phyloP scores from a whole-genome alignment of 805 yeast genomes.

The Komagataella ulmi region DNA sequence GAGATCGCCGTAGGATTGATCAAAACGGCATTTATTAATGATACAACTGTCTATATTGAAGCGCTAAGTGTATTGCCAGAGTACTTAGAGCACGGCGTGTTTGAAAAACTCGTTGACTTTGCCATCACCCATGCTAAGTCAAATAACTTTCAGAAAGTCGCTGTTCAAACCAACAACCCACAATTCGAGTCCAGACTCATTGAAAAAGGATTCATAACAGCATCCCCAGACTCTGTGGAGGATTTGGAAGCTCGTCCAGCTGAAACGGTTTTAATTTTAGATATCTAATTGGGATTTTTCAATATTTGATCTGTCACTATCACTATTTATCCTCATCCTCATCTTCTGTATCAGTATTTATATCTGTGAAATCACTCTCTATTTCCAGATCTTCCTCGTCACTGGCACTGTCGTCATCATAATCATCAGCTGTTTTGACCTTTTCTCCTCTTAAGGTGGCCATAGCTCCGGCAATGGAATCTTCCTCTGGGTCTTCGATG shows the following conservation, averaged over 20 bases:
- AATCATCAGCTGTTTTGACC: constrained; percentile 30
- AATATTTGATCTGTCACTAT: neutral
- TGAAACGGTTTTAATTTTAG: neutral
- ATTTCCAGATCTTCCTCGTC: constrained; percentile 11
- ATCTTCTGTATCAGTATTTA: constrained; percentile 53
- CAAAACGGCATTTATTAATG: constrained; percentile 25
- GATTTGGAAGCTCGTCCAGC: neutral
- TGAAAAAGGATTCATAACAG: neutral
- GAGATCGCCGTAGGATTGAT: constrained; percentile 77
- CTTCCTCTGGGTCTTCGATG: constrained; percentile 64
- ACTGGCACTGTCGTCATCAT: constrained; percentile 16
- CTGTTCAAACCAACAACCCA: neutral
- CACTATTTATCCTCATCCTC: constrained; percentile 15
- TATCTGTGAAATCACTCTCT: constrained; percentile 28
- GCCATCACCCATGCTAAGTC: neutral
- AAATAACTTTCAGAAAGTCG: neutral
- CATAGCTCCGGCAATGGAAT: constrained; percentile 62
- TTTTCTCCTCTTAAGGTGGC: constrained; percentile 55
- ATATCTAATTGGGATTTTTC: neutral
- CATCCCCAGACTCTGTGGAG: neutral
- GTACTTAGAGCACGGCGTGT: neutral
- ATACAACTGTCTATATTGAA: neutral
- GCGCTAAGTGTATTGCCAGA: neutral
- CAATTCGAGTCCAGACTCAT: neutral
- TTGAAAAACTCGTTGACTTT: neutral